Base-by-base conservation (phyloP, 1,284 basidiomycete genomes). In the Sporisorium graminicola region DNA sequence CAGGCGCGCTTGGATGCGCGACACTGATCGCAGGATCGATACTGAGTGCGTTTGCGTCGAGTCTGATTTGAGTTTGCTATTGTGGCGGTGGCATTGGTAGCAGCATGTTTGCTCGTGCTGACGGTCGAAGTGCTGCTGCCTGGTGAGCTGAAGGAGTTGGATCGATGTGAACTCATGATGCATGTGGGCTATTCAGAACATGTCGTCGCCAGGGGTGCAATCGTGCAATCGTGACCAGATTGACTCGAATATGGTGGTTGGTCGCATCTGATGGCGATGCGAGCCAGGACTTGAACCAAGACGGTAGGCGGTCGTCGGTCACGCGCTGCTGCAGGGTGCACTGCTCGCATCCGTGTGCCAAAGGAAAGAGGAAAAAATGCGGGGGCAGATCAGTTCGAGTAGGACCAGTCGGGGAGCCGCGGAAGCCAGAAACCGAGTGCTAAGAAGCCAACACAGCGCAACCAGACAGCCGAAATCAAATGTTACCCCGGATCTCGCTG, bases 1-100 rank as follows among this genome's bases (percentile, higher is more conserved):
- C 53, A 55, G 5, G 53, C 53, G 26, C 53, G 53, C 53, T 55
- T 55, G 40, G 53, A 55, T 16, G 53, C 40, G 43, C 53, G 37
- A 43, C 53, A 55, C 40, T 55, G 53, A 29, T 55, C 53, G 40
- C 53, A 55, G 40, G 53, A 55, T 18, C 53, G 53, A 55, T 43
- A 55, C 53, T 55, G 53, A 43, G 40, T 55, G 43, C 53, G 53
- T 55, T 55, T 55, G 53, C 53, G 53, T 43, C 53, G 53, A 43
- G 35, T 16, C n/a, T 24, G 24, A 22, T 18, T 55, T 31, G 53
- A 5, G 8, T 3, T 22, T n/a, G 27, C 6, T 18, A n/a, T n/a
- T n/a, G n/a, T n/a, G 27, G n/a, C 18, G 31, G 12, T n/a, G 27
- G 24, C 14, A 7, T n/a, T 29, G 47, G 24, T 31, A 27, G 18